Conservation (phyloP, 257 asterid genomes). For the Knoxia roxburghii region DNA sequence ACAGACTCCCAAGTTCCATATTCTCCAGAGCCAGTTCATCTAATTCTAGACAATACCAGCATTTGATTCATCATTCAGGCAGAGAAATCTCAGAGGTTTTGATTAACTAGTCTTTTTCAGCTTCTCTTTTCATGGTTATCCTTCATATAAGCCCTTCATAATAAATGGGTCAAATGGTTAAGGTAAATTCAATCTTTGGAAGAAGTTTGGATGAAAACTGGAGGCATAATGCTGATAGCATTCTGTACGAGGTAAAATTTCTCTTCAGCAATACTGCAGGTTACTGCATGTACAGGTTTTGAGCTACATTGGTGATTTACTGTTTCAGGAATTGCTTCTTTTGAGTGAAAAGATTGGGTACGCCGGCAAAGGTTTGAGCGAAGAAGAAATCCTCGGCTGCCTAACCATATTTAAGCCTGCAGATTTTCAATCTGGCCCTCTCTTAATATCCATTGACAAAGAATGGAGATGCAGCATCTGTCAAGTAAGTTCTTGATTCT, state of each 20-base stretch:
- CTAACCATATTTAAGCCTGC: constrained; percentile 30
- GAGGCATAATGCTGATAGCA: constrained; percentile 51
- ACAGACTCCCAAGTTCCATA: constrained; percentile 2
- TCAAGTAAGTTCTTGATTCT: constrained; percentile 35
- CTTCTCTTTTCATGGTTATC: constrained; percentile 8
- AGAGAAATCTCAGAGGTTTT: constrained; percentile 36
- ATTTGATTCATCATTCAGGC: constrained; percentile 24
- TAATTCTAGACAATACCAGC: constrained; percentile 3
- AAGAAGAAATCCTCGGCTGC: constrained; percentile 41
- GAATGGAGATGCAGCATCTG: constrained; percentile 59
- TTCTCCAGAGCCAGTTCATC: constrained; percentile 14
- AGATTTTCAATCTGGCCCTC: constrained; percentile 9
- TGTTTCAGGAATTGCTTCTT: constrained; percentile 48
- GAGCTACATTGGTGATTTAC: background rate
- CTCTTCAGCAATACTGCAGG: background rate
- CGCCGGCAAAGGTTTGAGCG: constrained; percentile 45
- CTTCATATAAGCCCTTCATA: background rate
- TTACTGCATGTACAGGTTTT: background rate
- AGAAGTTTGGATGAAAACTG: constrained; percentile 31
- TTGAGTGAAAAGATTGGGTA: constrained; percentile 55
- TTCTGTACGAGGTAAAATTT: constrained; percentile 68
- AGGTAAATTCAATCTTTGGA: constrained; percentile 23
- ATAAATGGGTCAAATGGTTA: constrained; percentile 26
- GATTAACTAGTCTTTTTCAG: background rate
- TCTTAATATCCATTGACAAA: constrained; percentile 19